These are phyloP conservation scores for Kurtzmaniella quercitrusa DNA, from an alignment of 1,139 yeast genomes.

Conservation along the genomic window DNA sequence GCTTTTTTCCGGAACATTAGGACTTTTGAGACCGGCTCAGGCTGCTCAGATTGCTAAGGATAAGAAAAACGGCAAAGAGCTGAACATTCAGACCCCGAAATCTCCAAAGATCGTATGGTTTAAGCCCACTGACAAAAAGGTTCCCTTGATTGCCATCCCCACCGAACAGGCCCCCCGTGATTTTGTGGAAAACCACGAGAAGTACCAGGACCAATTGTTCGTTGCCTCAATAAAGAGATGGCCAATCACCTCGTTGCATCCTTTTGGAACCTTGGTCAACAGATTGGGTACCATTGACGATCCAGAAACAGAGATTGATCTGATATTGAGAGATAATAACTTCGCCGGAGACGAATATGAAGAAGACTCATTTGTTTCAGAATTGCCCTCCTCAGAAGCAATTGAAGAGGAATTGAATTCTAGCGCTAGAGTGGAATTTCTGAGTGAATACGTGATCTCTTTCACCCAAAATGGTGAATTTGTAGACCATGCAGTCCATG, in stretches of 20 bases:
- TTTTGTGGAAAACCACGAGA: slow-evolving; percentile 87
- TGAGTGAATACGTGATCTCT: slow-evolving; percentile 62
- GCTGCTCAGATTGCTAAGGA: slow-evolving; percentile 84
- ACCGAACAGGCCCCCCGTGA: slow-evolving; percentile 97
- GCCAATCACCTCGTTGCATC: slow-evolving; percentile 98
- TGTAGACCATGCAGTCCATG: slow-evolving; percentile 78
- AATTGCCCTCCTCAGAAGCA: slow-evolving; percentile 24
- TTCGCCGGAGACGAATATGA: slow-evolving; percentile 84
- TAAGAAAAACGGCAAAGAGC: slow-evolving; percentile 51
- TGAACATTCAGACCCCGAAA: slow-evolving; percentile 45
- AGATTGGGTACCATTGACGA: slow-evolving; percentile 82
- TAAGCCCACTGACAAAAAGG: slow-evolving; percentile 96
- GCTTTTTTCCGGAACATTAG: slow-evolving; percentile 88
- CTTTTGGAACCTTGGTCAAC: slow-evolving; percentile 90
- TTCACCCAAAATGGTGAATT: slow-evolving; percentile 56
- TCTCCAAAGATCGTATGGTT: slow-evolving; percentile 98
- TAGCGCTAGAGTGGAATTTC: slow-evolving; percentile 51
- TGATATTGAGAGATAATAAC: slow-evolving; percentile 88
- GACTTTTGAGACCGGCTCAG: slow-evolving; percentile 91
- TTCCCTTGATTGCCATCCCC: slow-evolving; percentile 95
- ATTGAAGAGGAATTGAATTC: slow-evolving; percentile 31
- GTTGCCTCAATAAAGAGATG: slow-evolving; percentile 96
- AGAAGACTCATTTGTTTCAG: slow-evolving; percentile 25
- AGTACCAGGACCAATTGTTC: slow-evolving; percentile 74
- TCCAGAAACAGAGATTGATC: slow-evolving; percentile 76